Evolutionary conservation across 2,329 filamentous ascomycete genomes (phyloP).

Genomic region (Blumeria graminis): DNA sequence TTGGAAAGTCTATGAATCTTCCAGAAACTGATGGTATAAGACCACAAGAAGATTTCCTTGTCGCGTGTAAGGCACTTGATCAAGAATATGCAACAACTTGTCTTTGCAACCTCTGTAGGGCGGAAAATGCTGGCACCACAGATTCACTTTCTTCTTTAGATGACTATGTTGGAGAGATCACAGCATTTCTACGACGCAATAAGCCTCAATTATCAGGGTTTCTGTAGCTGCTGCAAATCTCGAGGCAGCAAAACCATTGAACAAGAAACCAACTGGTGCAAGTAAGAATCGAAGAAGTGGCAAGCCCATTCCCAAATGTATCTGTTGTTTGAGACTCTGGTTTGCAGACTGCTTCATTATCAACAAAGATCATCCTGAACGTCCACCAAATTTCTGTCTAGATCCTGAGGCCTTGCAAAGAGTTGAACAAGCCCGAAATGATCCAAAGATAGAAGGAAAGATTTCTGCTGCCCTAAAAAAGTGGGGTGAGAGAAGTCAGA

Average conservation of each 20-base stretch:
- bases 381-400: not conserved
- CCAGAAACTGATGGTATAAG: no score
- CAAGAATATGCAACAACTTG: no score
- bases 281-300: not conserved
- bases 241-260: not conserved
- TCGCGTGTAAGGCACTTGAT: no score
- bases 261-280: not conserved
- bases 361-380: not conserved
- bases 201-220: not conserved
- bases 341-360: not conserved
- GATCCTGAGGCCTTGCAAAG: not conserved
- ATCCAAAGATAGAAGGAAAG: not conserved
- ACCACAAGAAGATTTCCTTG: no score
- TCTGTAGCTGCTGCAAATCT: not conserved
- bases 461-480: not conserved
- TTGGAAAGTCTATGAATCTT: no score
- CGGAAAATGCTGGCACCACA: not conserved
- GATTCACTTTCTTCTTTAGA: not conserved
- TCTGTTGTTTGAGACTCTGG: not conserved
- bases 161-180: conserved; percentile 1
- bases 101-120: not conserved
- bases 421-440: no score
- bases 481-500: not conserved
- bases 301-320: not conserved
- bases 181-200: conserved; percentile 1